Conservation (phyloP, 257 asterid species). For the Nicotiana knightiana region DNA sequence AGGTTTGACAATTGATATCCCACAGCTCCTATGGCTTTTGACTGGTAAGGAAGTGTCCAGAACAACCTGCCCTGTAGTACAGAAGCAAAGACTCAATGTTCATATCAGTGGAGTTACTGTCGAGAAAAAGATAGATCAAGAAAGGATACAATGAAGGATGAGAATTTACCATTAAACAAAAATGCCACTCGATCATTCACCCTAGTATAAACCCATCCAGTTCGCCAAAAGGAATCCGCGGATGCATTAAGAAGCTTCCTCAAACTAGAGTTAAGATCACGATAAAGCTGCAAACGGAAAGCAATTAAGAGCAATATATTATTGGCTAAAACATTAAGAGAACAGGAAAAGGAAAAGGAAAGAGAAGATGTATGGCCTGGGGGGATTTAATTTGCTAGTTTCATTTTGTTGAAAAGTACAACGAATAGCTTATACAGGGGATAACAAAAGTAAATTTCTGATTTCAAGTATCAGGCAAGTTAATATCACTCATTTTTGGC, state of each 20-base stretch:
- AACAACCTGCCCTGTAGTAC: conserved; percentile 73
- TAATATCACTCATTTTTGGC: conserved; percentile 6
- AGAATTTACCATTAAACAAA: conserved; percentile 60
- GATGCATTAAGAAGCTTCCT: conserved; percentile 74
- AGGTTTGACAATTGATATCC: conserved; percentile 69
- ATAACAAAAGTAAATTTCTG: neutral
- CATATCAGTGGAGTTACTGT: conserved; percentile 11
- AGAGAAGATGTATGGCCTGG: neutral
- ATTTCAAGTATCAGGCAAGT: neutral
- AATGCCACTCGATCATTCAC: conserved; percentile 64
- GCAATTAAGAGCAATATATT: neutral
- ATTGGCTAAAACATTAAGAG: neutral
- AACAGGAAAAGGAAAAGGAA: conserved; percentile 7
- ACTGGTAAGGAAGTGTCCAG: conserved; percentile 53
- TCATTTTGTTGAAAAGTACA: neutral
- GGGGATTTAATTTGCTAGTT: neutral
- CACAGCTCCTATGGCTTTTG: conserved; percentile 36
- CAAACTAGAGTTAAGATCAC: conserved; percentile 63
- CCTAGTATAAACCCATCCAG: conserved; percentile 91
- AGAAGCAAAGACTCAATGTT: conserved; percentile 1
- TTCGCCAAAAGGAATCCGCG: conserved; percentile 71
- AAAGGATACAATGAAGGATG: neutral
- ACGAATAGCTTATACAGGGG: neutral
- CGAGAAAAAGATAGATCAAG: neutral
- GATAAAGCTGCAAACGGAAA: conserved; percentile 51